Conservation (phyloP, 2,329 filamentous ascomycete genomes). For the Claviceps sp. region DNA sequence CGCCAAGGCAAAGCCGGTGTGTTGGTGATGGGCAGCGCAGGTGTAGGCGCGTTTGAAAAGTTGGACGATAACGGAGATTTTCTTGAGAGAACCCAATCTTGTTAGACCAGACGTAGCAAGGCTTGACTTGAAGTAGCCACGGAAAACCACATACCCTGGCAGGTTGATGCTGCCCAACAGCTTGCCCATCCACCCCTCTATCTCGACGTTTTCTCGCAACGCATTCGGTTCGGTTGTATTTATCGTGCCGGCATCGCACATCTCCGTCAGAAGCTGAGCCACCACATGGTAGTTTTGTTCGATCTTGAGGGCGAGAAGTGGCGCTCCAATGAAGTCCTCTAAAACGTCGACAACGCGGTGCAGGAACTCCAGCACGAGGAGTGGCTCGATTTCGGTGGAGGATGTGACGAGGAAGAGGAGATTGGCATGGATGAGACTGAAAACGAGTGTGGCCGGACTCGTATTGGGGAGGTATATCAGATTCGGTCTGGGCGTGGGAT, state of each 20-base stretch:
- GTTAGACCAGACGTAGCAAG: not conserved
- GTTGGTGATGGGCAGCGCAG: constrained; percentile 30
- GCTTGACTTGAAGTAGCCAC: too few relatives aligned
- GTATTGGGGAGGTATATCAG: constrained; percentile 73
- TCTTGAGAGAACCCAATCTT: constrained; percentile 14
- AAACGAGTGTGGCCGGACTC: constrained; percentile 75
- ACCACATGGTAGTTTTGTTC: constrained; percentile 87
- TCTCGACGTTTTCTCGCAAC: constrained; percentile 78
- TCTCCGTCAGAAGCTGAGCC: constrained; percentile 82
- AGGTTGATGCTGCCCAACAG: constrained; percentile 76
- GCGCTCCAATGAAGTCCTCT: constrained; percentile 86
- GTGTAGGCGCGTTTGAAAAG: constrained; percentile 24
- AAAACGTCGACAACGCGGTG: constrained; percentile 86
- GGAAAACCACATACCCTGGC: constrained; percentile 42
- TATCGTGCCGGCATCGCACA: constrained; percentile 88
- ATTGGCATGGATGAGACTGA: constrained; percentile 76
- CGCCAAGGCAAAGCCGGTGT: constrained; percentile 67
- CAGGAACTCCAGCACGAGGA: constrained; percentile 85
- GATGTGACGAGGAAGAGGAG: constrained; percentile 74
- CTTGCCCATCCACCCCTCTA: constrained; percentile 81
- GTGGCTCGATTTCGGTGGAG: constrained; percentile 76
- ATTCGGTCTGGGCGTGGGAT: constrained; percentile 68
- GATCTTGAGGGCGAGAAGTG: constrained; percentile 73
- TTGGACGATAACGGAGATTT: constrained; percentile 26
- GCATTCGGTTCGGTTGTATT: constrained; percentile 89